These are phyloP conservation scores for Penicillium rolfsii DNA, from an alignment of 2,329 filamentous ascomycete genomes.

Conservation along the genomic window DNA sequence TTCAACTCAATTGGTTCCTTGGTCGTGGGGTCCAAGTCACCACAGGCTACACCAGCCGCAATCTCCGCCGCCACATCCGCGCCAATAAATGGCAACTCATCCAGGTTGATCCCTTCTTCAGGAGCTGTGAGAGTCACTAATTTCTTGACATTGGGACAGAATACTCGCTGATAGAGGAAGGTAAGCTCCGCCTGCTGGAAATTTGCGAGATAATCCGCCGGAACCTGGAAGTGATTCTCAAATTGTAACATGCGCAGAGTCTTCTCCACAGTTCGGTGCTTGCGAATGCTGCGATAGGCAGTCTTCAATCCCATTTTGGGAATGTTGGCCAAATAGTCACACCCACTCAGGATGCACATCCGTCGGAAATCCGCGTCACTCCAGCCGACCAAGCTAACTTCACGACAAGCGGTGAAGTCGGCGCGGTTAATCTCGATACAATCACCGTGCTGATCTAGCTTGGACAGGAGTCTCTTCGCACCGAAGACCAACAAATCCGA, in stretches of 20 bases:
- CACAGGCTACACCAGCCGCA: conserved; percentile 74
- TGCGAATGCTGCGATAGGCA: conserved; percentile 85
- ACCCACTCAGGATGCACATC: conserved; percentile 96
- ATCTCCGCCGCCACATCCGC: conserved; percentile 68
- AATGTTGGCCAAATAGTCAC: conserved; percentile 89
- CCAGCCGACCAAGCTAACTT: conserved; percentile 89
- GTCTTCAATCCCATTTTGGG: conserved; percentile 89
- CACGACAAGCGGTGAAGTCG: conserved; percentile 85
- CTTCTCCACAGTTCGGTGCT: conserved; percentile 83
- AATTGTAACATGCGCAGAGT: conserved; percentile 83
- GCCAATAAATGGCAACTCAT: conserved; percentile 82
- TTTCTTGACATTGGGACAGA: conserved; percentile 71
- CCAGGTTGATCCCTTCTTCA: conserved; percentile 63
- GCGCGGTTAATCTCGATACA: conserved; percentile 88
- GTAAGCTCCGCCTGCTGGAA: conserved; percentile 90
- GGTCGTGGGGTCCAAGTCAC: conserved; percentile 87
- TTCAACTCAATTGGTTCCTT: conserved; percentile 64
- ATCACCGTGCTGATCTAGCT: conserved; percentile 90
- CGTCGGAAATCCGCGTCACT: conserved; percentile 85
- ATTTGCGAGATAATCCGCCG: conserved; percentile 75
- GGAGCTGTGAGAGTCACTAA: conserved; percentile 76
- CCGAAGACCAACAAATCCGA: conserved; percentile 96
- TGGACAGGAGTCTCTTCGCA: conserved; percentile 85
- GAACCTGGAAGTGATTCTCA: conserved; percentile 81
- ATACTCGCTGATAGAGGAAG: conserved; percentile 93